phyloP scores from a whole-genome alignment of 306 rosid species.

The Pachyrhizus erosus region DNA sequence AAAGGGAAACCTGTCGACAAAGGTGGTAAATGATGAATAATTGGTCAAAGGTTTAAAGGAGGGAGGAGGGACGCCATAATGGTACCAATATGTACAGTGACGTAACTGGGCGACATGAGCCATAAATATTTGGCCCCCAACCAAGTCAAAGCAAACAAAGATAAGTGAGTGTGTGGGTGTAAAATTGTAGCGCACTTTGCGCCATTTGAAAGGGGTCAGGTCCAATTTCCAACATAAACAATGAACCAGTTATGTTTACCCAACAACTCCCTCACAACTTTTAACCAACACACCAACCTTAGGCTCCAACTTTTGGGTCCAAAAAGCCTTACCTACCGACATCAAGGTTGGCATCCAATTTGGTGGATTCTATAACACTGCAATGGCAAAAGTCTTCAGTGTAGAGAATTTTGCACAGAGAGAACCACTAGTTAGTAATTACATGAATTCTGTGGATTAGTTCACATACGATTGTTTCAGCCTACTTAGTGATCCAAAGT shows the following conservation, averaged over 20 bases:
- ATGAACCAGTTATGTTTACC: neutral
- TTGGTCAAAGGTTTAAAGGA: conserved; percentile 34
- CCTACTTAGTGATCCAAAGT: no score
- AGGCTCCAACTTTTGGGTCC: neutral
- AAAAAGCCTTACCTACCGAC: conserved; percentile 40
- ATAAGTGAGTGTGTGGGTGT: neutral
- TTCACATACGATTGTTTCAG: no score
- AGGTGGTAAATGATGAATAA: conserved; percentile 15
- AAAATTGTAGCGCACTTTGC: conserved; percentile 14
- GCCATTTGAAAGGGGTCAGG: conserved; percentile 11
- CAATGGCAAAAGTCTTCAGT: conserved; percentile 1
- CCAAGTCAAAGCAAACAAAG: conserved; percentile 3
- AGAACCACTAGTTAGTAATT: neutral
- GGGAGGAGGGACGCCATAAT: neutral
- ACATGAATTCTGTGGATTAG: no score
- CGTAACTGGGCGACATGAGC: conserved; percentile 6
- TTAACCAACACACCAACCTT: conserved; percentile 31
- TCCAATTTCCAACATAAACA: conserved; percentile 27
- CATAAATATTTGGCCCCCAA: conserved; percentile 39
- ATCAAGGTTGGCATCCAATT: conserved; percentile 46
- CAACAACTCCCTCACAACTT: neutral
- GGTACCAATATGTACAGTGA: conserved; percentile 1
- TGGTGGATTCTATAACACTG: neutral
- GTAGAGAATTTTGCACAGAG: neutral
- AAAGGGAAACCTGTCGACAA: neutral